Evolutionary conservation across 441 rosid genomes (phyloP), one percentile per base, ranked within the genome.

Genomic region (Populus hybrid): DNA sequence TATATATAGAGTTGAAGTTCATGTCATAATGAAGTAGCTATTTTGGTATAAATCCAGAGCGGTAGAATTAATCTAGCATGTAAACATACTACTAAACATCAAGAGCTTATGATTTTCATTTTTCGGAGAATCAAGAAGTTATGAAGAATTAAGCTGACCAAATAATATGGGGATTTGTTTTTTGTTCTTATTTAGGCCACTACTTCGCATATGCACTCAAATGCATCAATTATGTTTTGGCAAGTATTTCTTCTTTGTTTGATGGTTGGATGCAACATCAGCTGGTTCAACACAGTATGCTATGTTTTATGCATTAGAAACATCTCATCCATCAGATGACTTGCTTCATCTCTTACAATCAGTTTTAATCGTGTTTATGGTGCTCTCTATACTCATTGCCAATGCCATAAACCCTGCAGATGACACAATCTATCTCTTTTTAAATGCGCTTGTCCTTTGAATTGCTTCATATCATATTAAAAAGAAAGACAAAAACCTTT

Each of bases 201-300:
- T 10, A 9, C 23, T 66, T 35, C 26, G 6, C 34, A 32, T 32
- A 32, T 32, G 34, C 34, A 4, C 34, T 32, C 34, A 32, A 32
- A 32, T 32, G 34, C 34, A 5, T 32, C 34, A 5, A 35, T 28
- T 70, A 12, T 28, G 26, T 23, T 77, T 57, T 80, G 78, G 81
- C 90, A 91, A 93, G 92, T 91, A 21, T 85, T 93, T 82, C 70
- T 89, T 4, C 84, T 90, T 42, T 89, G 93, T 74, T 86, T 94
- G 71, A 72, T 86, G 40, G 89, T 95, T 23, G 97, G 98, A 10
- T 83, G 95, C 78, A 93, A 97, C 87, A 91, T 95, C 73, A 87
- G 92, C 85, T 95, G 97, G 98, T 95, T 95, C 89, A 95, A 95
- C 86, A 95, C 97, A 20, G 90, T 93, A 12, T 87, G 95, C 84